Evolutionary conservation across 148 eudicot species (phyloP).

Genomic region (Amaranthus cruentus): DNA sequence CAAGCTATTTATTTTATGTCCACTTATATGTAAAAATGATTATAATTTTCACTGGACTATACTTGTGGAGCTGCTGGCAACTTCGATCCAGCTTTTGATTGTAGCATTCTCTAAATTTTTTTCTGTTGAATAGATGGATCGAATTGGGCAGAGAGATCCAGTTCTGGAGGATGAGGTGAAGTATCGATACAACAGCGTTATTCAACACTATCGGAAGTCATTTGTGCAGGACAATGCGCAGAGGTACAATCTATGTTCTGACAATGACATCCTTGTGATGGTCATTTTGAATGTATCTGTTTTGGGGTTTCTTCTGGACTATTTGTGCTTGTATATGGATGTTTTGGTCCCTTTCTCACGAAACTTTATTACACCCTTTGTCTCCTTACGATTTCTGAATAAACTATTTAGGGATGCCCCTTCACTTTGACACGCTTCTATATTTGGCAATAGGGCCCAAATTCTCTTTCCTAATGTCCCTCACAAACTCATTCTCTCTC

Average conservation of each 20-base stretch:
- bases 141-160: slow-evolving; percentile 72
- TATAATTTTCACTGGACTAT: not conserved
- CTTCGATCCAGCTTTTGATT: not conserved
- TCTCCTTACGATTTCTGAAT: too few relatives aligned
- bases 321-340: not conserved
- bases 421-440: too few relatives aligned
- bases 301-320: not conserved
- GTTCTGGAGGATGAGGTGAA: slow-evolving; percentile 88
- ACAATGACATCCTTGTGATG: too few relatives aligned
- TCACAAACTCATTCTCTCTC: too few relatives aligned
- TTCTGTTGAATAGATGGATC: slow-evolving; percentile 57
- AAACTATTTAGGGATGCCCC: too few relatives aligned
- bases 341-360: not conserved
- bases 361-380: too few relatives aligned
- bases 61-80: not conserved
- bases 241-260: slow-evolving; percentile 39
- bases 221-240: slow-evolving; percentile 94
- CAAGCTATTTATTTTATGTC: too few relatives aligned
- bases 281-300: not conserved
- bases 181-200: slow-evolving; percentile 81
- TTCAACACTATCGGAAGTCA: slow-evolving; percentile 83
- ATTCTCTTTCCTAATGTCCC: too few relatives aligned
- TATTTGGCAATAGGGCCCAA: too few relatives aligned
- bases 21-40: too few relatives aligned
- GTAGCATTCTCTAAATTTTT: not conserved